Evolutionary conservation across 129 eudicot species (phyloP), one percentile per base, ranked within the genome.

Genomic region (Centaurea solstitialis): DNA sequence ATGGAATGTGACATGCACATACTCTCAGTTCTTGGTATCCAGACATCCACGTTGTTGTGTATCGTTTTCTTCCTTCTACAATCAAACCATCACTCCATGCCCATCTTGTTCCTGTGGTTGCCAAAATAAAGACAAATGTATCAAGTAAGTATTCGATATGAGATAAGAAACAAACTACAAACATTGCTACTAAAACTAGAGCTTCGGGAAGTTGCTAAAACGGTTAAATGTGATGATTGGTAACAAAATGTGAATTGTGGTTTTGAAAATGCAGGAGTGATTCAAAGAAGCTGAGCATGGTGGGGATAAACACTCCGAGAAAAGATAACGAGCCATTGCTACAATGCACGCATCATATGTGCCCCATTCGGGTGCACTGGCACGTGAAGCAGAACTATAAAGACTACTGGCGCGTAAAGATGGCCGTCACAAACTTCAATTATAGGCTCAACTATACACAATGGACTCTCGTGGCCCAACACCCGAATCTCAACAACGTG

Each of bases 301-400:
- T 18, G 21, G 93, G 93, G 37, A 84, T 92, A 59, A 92, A 92
- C 81, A 92, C 93, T 38, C 93, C 97, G 26, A 85, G 83, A 85
- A 88, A 93, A 83, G 93, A 93, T 76, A 88, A 90, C 8, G 85
- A 81, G 8, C 93, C 97, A 15, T 33, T 90, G 24, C 89, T 93
- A 28, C 97, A 93, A 79, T 93, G 97, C 89, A 93, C 97, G 10
- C 94, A 85, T 68, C 97, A 93, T 76, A 93, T 93, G 97, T 93
- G 97, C 71, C 97, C 97, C 0, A 87, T 93, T 35, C 90, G 97
- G 0, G 97, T 93, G 35, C 97, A 93, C 64, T 93, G 97, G 97
- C 97, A 93, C 61, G 86, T 93, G 9, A 93, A 93, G 87, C 77
- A 88, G 73, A 93, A 93, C 81, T 93, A 93, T 74, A 90, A 80